Conservation (phyloP, 352 stramenopile species). For the Globisporangium sylvaticum region DNA sequence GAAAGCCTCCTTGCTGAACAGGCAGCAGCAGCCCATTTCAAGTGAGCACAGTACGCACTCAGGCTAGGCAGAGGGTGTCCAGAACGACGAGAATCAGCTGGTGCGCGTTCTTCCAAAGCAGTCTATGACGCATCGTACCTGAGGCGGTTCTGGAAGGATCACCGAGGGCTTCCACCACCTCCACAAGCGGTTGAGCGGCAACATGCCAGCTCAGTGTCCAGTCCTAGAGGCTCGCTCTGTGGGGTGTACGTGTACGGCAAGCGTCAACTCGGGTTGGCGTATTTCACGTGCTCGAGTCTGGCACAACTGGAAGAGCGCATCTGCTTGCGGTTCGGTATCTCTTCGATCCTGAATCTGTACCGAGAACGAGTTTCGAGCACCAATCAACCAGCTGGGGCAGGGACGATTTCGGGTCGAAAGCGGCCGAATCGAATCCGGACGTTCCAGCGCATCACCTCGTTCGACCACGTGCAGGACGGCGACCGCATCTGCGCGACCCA, state of each 20-base stretch:
- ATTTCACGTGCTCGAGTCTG: constrained; percentile 45
- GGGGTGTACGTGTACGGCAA: constrained; percentile 48
- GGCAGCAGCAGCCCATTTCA: constrained; percentile 24
- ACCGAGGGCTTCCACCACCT: background rate
- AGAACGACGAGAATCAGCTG: background rate
- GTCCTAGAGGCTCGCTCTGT: constrained; percentile 29
- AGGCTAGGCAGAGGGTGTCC: background rate
- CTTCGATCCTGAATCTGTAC: constrained; percentile 39
- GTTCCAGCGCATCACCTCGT: constrained; percentile 34
- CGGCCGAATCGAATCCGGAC: constrained; percentile 14
- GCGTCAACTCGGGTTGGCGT: constrained; percentile 35
- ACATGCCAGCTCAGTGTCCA: background rate
- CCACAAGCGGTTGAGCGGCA: background rate
- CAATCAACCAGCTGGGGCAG: background rate
- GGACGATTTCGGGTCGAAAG: background rate
- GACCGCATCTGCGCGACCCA: constrained; percentile 58
- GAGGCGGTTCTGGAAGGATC: constrained; percentile 21
- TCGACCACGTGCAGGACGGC: constrained; percentile 43
- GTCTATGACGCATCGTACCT: constrained; percentile 22
- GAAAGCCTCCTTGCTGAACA: constrained; percentile 20
- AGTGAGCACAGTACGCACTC: constrained; percentile 10
- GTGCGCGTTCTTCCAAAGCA: background rate
- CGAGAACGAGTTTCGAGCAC: constrained; percentile 24
- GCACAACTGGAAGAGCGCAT: constrained; percentile 36
- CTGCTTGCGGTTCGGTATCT: constrained; percentile 22